Evolutionary conservation across 2,329 filamentous ascomycete genomes (phyloP).

Genomic region (Acarospora socialis): DNA sequence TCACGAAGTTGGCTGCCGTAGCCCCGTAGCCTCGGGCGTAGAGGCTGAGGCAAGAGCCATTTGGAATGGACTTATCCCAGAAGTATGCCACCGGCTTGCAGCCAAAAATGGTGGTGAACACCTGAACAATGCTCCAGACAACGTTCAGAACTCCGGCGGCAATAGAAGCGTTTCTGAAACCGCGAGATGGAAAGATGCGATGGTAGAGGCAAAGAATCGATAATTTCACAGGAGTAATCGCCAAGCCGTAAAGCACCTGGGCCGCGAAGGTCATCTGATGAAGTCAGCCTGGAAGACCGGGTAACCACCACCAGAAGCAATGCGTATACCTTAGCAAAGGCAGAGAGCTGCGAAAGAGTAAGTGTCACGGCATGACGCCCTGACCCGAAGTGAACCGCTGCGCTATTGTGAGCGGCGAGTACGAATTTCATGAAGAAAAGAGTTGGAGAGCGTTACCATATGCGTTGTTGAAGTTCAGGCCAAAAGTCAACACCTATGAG

Average conservation of each 20-base stretch:
- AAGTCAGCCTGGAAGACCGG: too few species aligned
- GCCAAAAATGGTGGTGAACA: conserved; percentile 8
- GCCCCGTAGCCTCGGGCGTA: conserved; percentile 3
- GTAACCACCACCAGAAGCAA: too few species aligned
- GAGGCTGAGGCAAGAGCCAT: conserved; percentile 2
- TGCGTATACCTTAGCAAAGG: conserved; percentile 3
- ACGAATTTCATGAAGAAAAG: too few species aligned
- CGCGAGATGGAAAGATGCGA: conserved; percentile 8
- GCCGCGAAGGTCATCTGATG: conserved; percentile 2
- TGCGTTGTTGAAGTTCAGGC: too few species aligned
- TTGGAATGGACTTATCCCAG: conserved; percentile 8
- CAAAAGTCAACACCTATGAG: too few species aligned
- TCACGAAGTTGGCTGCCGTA: conserved; percentile 3
- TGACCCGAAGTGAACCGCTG: conserved; percentile 3
- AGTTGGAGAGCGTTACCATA: too few species aligned
- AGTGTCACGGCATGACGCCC: conserved; percentile 2
- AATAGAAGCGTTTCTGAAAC: conserved; percentile 5
- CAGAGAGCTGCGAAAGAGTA: neutral
- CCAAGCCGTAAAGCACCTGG: conserved; percentile 7
- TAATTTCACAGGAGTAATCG: conserved; percentile 5
- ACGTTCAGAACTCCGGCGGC: conserved; percentile 7
- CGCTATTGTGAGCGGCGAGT: too few species aligned
- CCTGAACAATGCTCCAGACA: conserved; percentile 6
- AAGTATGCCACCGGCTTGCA: conserved; percentile 9
- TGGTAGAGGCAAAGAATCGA: conserved; percentile 12